Evolutionary conservation across 2,329 filamentous ascomycete species (phyloP).

Genomic region (Scedosporium dehoogii): DNA sequence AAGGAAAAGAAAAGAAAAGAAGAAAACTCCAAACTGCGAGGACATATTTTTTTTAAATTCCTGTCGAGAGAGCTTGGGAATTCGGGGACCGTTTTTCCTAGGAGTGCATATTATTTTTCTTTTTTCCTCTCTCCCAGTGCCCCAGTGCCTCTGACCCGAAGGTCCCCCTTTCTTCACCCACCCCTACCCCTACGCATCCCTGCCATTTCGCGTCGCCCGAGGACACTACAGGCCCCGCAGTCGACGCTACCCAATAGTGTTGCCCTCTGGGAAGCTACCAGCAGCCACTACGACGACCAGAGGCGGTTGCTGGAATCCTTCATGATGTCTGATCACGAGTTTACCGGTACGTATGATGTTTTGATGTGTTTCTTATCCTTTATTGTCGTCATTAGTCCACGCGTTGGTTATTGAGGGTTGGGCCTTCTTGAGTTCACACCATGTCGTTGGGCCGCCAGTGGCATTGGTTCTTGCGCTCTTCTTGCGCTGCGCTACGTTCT

Average conservation of each 20-base stretch:
- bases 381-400: neutral
- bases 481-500: neutral
- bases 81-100: neutral
- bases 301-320: neutral
- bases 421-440: constrained; percentile 6
- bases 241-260: neutral
- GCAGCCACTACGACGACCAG: neutral
- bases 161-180: neutral
- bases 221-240: neutral
- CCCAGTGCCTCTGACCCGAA: too few relatives aligned
- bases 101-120: neutral
- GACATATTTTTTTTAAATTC: neutral
- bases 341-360: constrained; percentile 42
- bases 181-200: neutral
- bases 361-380: neutral
- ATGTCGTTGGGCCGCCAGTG: constrained; percentile 6
- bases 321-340: constrained; percentile 57
- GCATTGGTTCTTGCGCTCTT: too few relatives aligned
- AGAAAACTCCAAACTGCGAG: neutral
- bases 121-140: neutral
- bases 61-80: neutral
- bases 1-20: neutral
- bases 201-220: neutral
- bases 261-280: neutral
- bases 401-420: too few relatives aligned